Base-by-base conservation (phyloP, 73 alveolate species). In the Paramecium bursaria region DNA sequence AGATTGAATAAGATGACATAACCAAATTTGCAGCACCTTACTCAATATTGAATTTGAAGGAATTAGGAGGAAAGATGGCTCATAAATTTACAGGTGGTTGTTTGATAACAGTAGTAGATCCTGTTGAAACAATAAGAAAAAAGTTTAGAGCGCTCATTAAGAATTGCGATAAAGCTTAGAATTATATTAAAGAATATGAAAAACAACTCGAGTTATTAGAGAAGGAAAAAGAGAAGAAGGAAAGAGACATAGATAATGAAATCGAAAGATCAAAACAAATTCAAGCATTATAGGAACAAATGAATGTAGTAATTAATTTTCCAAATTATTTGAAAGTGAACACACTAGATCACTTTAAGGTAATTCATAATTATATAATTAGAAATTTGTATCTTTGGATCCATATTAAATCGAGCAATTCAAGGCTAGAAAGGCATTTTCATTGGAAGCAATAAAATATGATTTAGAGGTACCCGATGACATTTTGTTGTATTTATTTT, bases 361-460 rank as follows among this genome's bases (percentile, higher is more conserved):
- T 67, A 67, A 26, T 14, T 2, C 25, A 25, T 2, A 5, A 35
- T 14, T 35, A 9, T 14, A 13, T 15, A 54, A 6, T 3, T 54
- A 61, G 82, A 67, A 67, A 67, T 67, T 67, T 10, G 82, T 67
- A 31, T 39, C 82, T 6, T 39, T 39, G 15, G 82, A 67, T 4
- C 82, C 82, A 9, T 11, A 39, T 22, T 42, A 33, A 39, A 2
- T 67, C 19, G 82, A 67, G 19, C 48, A 67, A 9, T 67, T 39
- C 21, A 67, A 57, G 44, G 82, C 82, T 17, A 67, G 82, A 67
- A 67, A 67, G 10, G 82, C 82, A 15, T 67, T 67, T 47, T 67
- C 82, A 21, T 10, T 67, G 2, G 82, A 67, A 11, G 82, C 57
- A 19, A 67, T 67, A 3, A 67, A 67, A 21, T 67, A 33, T 14